These are phyloP conservation scores for Melaleuca alternifolia DNA, from an alignment of 345 rosid genomes.

Conservation along the genomic window DNA sequence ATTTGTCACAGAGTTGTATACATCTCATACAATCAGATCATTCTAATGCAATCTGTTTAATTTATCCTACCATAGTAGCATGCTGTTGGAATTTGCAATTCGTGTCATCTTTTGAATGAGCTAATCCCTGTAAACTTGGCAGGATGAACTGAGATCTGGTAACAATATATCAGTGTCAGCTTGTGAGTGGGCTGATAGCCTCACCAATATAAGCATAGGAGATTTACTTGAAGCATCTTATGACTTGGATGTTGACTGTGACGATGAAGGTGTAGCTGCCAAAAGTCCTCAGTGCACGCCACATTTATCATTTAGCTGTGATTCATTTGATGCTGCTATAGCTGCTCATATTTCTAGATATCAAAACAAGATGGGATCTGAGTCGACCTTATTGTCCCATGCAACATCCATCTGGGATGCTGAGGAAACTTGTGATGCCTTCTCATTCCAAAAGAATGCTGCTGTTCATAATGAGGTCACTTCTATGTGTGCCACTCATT, in stretches of 20 bases:
- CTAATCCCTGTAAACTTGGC: background rate
- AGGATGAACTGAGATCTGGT: conserved; percentile 34
- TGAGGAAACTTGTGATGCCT: conserved; percentile 97
- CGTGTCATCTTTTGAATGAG: background rate
- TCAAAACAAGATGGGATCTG: conserved; percentile 45
- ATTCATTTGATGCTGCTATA: conserved; percentile 97
- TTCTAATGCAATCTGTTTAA: background rate
- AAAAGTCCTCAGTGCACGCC: conserved; percentile 44
- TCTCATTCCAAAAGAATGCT: conserved; percentile 53
- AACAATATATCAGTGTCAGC: conserved; percentile 40
- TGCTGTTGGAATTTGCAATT: background rate
- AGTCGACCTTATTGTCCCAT: conserved; percentile 28
- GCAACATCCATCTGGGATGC: conserved; percentile 84
- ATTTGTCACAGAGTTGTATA: background rate
- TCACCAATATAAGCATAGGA: conserved; percentile 84
- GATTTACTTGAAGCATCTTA: conserved; percentile 76
- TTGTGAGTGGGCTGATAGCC: conserved; percentile 95
- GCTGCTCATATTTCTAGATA: conserved; percentile 89
- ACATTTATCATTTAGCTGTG: conserved; percentile 66
- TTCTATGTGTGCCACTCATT: conserved; percentile 18
- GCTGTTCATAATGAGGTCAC: conserved; percentile 16
- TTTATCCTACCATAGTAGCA: background rate
- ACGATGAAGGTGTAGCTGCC: conserved; percentile 16
- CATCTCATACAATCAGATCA: background rate
- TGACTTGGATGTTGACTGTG: conserved; percentile 24